Conservation (phyloP, 2,329 filamentous ascomycete genomes). For the Chaetomiaceae sp. region DNA sequence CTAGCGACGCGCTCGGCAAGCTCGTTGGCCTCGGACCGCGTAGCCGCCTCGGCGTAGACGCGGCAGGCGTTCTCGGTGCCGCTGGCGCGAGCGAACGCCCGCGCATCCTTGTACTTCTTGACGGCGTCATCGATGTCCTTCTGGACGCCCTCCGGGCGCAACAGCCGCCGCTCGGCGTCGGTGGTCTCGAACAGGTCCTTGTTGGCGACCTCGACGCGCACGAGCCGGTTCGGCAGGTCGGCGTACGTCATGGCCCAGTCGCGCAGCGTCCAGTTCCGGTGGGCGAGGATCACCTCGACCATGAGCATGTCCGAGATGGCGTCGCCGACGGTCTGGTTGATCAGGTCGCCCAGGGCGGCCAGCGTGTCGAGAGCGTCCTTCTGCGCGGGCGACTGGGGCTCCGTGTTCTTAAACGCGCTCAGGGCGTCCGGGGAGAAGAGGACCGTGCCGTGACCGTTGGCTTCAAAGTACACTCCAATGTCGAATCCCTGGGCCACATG, state of each 20-base stretch:
- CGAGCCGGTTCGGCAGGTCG: constrained; percentile 92
- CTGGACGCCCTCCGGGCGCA: constrained; percentile 74
- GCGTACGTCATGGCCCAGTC: constrained; percentile 93
- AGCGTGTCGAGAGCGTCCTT: constrained; percentile 84
- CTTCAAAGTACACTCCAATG: constrained; percentile 96
- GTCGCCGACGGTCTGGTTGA: constrained; percentile 98
- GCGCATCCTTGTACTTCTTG: constrained; percentile 83
- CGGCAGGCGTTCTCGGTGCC: constrained; percentile 95
- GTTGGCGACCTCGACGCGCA: constrained; percentile 83
- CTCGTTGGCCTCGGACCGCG: constrained; percentile 84
- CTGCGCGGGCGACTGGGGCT: constrained; percentile 87
- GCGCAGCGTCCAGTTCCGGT: constrained; percentile 85
- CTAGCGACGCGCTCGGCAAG: constrained; percentile 77
- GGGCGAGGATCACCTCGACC: constrained; percentile 91
- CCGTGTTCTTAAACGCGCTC: constrained; percentile 69
- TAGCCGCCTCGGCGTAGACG: constrained; percentile 92
- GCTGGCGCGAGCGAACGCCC: constrained; percentile 86
- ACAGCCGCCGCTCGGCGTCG: constrained; percentile 85
- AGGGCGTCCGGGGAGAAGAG: constrained; percentile 86
- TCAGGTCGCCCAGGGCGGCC: constrained; percentile 76
- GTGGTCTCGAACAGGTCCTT: constrained; percentile 87
- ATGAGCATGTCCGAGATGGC: constrained; percentile 93
- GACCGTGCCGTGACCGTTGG: constrained; percentile 95
- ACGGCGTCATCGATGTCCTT: constrained; percentile 82
- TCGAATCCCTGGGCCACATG: constrained; percentile 95